These are phyloP conservation scores for Malassezia globosa DNA, from an alignment of 1,284 basidiomycete genomes.

Conservation along the genomic window DNA sequence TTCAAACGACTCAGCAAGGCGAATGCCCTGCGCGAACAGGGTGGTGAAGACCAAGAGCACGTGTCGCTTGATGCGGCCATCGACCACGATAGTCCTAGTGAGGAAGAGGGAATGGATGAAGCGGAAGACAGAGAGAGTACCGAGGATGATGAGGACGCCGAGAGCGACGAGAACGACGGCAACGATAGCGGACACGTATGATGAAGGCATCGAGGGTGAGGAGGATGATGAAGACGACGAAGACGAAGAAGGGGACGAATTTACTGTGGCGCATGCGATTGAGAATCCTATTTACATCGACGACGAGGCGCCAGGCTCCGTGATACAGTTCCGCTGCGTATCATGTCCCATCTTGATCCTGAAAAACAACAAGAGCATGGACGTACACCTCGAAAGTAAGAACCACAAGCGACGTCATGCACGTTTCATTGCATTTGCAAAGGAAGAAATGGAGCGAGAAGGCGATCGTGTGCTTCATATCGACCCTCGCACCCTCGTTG, in stretches of 20 bases:
- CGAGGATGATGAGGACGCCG: slow-evolving; percentile 12
- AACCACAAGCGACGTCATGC: slow-evolving; percentile 9
- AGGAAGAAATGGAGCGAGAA: slow-evolving; percentile 2
- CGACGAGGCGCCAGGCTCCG: neutral
- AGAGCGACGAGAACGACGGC: neutral
- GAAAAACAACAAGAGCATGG: slow-evolving; percentile 11
- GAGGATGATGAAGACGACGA: slow-evolving; percentile 13
- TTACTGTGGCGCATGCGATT: slow-evolving; percentile 9
- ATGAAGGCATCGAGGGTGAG: neutral
- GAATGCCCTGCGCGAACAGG: neutral
- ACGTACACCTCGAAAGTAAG: slow-evolving; percentile 15
- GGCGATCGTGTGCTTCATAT: slow-evolving; percentile 3
- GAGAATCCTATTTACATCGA: slow-evolving; percentile 12
- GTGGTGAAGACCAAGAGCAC: neutral
- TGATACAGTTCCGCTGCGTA: slow-evolving; percentile 7
- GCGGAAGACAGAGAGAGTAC: slow-evolving; percentile 1
- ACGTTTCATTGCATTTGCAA: slow-evolving; percentile 11
- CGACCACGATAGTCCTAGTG: slow-evolving; percentile 13
- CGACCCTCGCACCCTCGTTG: slow-evolving; percentile 13
- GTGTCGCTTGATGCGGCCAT: slow-evolving; percentile 5
- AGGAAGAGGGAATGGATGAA: neutral
- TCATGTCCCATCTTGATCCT: slow-evolving; percentile 8
- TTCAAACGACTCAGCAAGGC: slow-evolving; percentile 15
- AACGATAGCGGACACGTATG: neutral
- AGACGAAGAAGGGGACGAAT: neutral